phyloP scores from a whole-genome alignment of 208 protist species.

The Trichomonas gallinae region DNA sequence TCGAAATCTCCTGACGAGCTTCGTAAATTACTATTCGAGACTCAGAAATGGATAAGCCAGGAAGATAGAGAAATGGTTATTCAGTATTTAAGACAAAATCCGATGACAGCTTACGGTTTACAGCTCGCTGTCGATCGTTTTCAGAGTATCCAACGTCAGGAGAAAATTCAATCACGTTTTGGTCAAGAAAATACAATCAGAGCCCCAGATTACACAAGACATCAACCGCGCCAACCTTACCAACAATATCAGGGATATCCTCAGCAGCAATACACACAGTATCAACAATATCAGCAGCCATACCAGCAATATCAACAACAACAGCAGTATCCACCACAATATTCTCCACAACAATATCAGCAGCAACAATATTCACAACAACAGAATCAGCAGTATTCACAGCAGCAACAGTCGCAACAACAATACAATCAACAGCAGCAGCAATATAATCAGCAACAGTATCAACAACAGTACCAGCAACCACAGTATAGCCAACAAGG shows the following conservation, averaged over 20 bases:
- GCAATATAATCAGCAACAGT: not conserved
- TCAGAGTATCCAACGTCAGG: not conserved
- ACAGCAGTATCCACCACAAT: not conserved
- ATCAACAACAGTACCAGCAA: not conserved
- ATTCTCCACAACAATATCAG: slow-evolving; percentile 17
- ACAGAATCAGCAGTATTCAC: not conserved
- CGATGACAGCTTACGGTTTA: not conserved
- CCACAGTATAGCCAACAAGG: not conserved
- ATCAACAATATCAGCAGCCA: not conserved
- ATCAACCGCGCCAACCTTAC: not conserved
- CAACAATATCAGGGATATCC: not conserved
- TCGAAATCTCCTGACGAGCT: not conserved
- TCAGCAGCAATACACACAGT: not conserved
- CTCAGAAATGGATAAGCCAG: not conserved
- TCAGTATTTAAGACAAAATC: not conserved
- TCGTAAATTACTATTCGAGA: not conserved
- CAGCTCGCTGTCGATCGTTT: not conserved
- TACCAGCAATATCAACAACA: slow-evolving; percentile 18
- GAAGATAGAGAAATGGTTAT: not conserved
- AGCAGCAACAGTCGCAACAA: slow-evolving; percentile 24
- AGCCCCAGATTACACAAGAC: not conserved
- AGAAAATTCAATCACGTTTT: not conserved
- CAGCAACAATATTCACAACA: not conserved
- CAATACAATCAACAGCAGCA: slow-evolving; percentile 23
- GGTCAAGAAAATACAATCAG: not conserved